Evolutionary conservation across 129 eudicot genomes (phyloP), one percentile per base, ranked within the genome.

Genomic region (Gnaphalium uliginosum): DNA sequence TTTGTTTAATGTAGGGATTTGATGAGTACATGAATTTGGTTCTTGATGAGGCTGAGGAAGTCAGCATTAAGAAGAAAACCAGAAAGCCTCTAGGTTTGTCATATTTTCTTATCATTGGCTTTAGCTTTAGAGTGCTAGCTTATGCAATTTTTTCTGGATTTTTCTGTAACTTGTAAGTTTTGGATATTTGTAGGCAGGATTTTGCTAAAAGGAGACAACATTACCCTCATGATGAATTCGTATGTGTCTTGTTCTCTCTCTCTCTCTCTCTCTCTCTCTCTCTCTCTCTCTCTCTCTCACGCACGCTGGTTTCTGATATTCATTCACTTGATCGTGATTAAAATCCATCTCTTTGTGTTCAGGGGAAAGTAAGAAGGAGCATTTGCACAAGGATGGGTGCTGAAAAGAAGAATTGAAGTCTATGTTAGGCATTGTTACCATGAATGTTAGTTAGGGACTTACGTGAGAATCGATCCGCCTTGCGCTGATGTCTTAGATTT

Each of bases 21-120:
- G 91, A 89, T 22, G 96, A 89, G 85, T 89, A 89, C 89, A 89
- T 89, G 96, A 89, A 89, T 48, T 60, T 86, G 81, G 96, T 89
- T 24, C 77, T 86, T 24, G 96, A 89, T 43, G 96, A 89, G 46
- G 96, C 96, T 1, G 91, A 89, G 81, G 96, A 89, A 81, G 88
- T 85, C 25, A 80, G 83, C 65, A 71, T 89, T 2, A 89, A 89
- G 84, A 89, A 86, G 89, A 89, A 89, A 67, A 89, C 81, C 80
- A 84, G 88, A 76, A 89, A 89, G 76, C 35, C 86, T 59, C 83
- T 89, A 59, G 95, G 94, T 88, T 35, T 2, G 83, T 77, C 8
- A 30, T 69, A 46, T 26, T 25, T 50, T 37, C 25, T 14, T 14
- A 46, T 43, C 51, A 13, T 43, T 43, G 2, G 5, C 4, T 4